Evolutionary conservation across 305 asterid genomes (phyloP), one percentile per base, ranked within the genome.

Genomic region (Fraxinus sp.): DNA sequence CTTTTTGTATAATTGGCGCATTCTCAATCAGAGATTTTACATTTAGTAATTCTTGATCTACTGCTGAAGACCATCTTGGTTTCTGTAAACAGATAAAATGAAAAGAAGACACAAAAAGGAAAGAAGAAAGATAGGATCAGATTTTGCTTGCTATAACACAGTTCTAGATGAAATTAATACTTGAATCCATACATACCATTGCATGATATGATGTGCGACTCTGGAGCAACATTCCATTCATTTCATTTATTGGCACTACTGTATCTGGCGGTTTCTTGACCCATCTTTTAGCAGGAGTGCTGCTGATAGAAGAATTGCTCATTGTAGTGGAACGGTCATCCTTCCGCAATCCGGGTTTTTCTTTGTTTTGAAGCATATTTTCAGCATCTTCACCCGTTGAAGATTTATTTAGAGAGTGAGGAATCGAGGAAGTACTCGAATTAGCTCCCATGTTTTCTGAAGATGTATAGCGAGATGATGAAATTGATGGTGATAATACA

Each of bases 41-140:
- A n/a, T 77, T 87, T 16, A 66, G 83, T 81, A 96, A 79, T 77
- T 92, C 92, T 79, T 84, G 85, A 90, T 94, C 98, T 24, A 80
- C 88, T 16, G 83, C 72, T 28, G 95, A 91, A 82, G 92, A 62
- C 98, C 96, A 94, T 66, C 59, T 85, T 75, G 95, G 90, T 81
- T 85, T 92, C 97, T 95, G 89, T 68, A 86, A 80, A 78, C 9
- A 85, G 41, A 81, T 52, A 32, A 79, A 64, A 64, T 35, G 57
- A 76, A 55, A 78, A 64, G 33, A 77, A 49, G 68, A n/a, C 35
- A 71, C 22, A 75, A 49, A 57, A 64, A 70, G 36, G 26, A 28
- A 49, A 41, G 66, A 55, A 14, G 39, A 68, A 11, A 62, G 24
- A 36, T 26, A n/a, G 43, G n/a, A 77, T 66, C 75, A 76, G 57